Evolutionary conservation across 148 eudicot genomes (phyloP), one percentile per base, ranked within the genome.

Genomic region (Tetragonia tetragonoides): DNA sequence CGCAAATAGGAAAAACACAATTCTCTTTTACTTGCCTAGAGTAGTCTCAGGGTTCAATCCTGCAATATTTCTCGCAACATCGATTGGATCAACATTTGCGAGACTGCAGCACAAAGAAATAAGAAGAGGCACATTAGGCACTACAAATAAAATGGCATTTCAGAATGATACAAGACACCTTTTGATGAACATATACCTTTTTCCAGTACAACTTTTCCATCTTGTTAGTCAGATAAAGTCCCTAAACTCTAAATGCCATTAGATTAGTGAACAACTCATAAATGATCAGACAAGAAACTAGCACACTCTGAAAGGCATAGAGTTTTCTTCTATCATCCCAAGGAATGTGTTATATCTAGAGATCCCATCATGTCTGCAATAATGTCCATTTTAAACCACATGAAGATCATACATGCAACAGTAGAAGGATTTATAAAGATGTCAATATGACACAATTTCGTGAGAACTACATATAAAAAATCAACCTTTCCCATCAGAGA

Each of bases 41-140:
- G 99, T 95, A 17, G 99, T 95, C 86, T 95, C 99, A 79, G 99
- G 97, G 79, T 90, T 86, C 85, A 95, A 77, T 75, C 99, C 99
- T 39, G 90, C 81, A 68, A 95, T 88, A 82, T 87, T 93, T 85
- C 86, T 90, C 47, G 95, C 99, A 83, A 91, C 90, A 47, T 95
- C 99, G 64, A 95, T 85, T 78, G 99, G 99, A 86, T 95, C 99
- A 49, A 95, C 99, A 85, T 95, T 95, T 72, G 99, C 99, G 54
- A 93, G 90, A 86, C 99, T 95, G 91, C 82, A 87, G 54, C 74
- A 69, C 12, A 75, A 77, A 67, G 53, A 74, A 78, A 44, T 7
- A 41, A 53, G 72, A 81, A 70, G 66, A 10, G 46, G 65, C 49
- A 78, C 64, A 70, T 57, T 56, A 77, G 73, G 66, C 37, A 57